Percentiles rank a stretch among this genome's conserved stretches.
phyloP scores from a whole-genome alignment of 2,329 filamentous ascomycete genomes.

The Setomelanomma holmii region DNA sequence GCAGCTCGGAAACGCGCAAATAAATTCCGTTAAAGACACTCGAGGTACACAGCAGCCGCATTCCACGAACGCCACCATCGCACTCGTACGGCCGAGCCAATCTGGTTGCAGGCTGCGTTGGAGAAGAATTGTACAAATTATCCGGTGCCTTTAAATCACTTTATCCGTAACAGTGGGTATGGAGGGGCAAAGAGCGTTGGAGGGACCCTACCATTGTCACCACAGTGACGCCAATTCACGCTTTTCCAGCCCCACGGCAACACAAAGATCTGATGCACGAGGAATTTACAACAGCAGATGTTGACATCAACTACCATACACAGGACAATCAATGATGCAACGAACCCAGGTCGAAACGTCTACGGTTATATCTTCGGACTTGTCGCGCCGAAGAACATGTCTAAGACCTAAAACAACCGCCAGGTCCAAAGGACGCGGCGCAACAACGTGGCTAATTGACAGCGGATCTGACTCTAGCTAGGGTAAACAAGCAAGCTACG shows the following conservation, averaged over 20 bases:
- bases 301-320: slow-evolving; percentile 14
- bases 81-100: slow-evolving; percentile 2
- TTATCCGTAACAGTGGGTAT: slow-evolving; percentile 24
- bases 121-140: slow-evolving; percentile 13
- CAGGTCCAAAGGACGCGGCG: slow-evolving; percentile 11
- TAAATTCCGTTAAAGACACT: slow-evolving; percentile 2
- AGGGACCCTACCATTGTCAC: slow-evolving; percentile 23
- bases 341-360: neutral
- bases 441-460: slow-evolving; percentile 26
- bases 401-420: neutral
- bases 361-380: neutral
- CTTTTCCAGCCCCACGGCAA: slow-evolving; percentile 11
- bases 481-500: slow-evolving; percentile 21
- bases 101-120: slow-evolving; percentile 1
- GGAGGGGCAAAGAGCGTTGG: slow-evolving; percentile 18
- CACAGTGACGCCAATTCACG: slow-evolving; percentile 5
- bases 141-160: slow-evolving; percentile 26
- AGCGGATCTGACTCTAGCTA: slow-evolving; percentile 20
- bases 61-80: slow-evolving; percentile 9
- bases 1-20: slow-evolving; percentile 1
- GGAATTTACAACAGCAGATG: slow-evolving; percentile 1
- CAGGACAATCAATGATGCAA: too few species aligned
- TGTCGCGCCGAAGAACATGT: slow-evolving; percentile 2
- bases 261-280: slow-evolving; percentile 1
- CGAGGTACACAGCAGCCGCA: neutral